These are phyloP conservation scores for Rhodotorula diobovata DNA, from an alignment of 768 basidiomycete species.

Conservation along the genomic window DNA sequence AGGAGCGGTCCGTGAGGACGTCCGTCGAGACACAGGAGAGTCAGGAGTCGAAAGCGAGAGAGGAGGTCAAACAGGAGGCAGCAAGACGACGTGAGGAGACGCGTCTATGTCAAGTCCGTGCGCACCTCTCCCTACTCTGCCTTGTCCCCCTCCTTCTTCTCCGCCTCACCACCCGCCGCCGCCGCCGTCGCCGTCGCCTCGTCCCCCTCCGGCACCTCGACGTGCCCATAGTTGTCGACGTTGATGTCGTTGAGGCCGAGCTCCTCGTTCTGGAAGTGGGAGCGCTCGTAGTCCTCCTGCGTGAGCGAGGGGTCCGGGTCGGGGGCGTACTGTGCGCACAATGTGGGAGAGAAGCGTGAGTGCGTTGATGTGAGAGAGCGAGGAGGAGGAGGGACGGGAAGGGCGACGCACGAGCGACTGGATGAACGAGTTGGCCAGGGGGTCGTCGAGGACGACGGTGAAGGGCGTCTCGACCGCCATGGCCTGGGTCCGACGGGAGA, in stretches of 20 bases:
- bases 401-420: slow-evolving; percentile 50
- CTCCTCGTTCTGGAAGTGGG: slow-evolving; percentile 88
- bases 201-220: background rate
- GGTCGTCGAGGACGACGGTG: slow-evolving; percentile 91
- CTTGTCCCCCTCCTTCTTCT: background rate
- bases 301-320: slow-evolving; percentile 93
- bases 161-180: background rate
- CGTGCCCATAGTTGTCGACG: slow-evolving; percentile 8
- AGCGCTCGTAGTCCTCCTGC: slow-evolving; percentile 74
- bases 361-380: background rate
- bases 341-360: background rate
- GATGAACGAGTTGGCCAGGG: slow-evolving; percentile 88
- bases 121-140: too few species aligned
- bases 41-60: too few species aligned
- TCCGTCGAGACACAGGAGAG: too few species aligned
- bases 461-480: slow-evolving; percentile 74
- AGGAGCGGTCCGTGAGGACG: too few species aligned
- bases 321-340: slow-evolving; percentile 79
- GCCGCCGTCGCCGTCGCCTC: background rate
- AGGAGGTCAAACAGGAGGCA: too few species aligned
- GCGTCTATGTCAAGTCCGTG: too few species aligned
- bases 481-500: slow-evolving; percentile 53
- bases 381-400: background rate
- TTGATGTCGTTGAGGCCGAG: slow-evolving; percentile 60
- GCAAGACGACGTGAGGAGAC: too few species aligned